Conservation (phyloP, 1,139 yeast species). For the Nakaseomyces delphensis region DNA sequence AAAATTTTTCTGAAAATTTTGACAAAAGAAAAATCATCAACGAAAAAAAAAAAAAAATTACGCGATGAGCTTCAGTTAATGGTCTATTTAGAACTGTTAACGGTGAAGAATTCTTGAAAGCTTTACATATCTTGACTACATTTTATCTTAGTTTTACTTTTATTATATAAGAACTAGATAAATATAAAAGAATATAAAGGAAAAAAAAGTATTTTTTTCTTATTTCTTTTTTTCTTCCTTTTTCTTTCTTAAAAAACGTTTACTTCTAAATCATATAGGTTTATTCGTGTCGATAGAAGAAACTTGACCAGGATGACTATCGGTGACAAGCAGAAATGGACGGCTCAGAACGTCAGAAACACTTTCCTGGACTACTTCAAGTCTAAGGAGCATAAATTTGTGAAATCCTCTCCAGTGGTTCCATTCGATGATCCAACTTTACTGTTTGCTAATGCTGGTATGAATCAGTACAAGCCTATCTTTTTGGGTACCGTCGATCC, state of each 20-base stretch:
- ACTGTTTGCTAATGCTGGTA: conserved; percentile 94
- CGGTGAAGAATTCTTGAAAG: too few species aligned
- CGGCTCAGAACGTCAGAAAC: conserved; percentile 69
- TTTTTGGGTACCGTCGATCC: conserved; percentile 97
- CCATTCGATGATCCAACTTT: conserved; percentile 98
- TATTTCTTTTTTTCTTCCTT: background rate
- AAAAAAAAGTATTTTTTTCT: background rate
- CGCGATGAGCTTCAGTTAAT: too few species aligned
- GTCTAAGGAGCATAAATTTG: conserved; percentile 60
- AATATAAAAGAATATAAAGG: too few species aligned
- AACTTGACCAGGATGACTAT: conserved; percentile 22
- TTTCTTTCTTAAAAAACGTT: conserved; percentile 1
- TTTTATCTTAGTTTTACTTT: too few species aligned
- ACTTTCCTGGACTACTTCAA: conserved; percentile 80
- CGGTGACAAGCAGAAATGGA: conserved; percentile 42
- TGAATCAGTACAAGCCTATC: conserved; percentile 97
- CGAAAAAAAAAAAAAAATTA: too few species aligned
- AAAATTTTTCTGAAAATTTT: too few species aligned
- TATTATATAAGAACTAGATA: too few species aligned
- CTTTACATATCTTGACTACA: too few species aligned
- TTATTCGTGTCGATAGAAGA: conserved; percentile 5
- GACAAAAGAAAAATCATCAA: too few species aligned
- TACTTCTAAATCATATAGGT: background rate
- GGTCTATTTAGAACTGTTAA: too few species aligned
- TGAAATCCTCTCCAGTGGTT: conserved; percentile 88